Evolutionary conservation across 2,329 filamentous ascomycete species (phyloP).

Genomic region (Alternaria solani): DNA sequence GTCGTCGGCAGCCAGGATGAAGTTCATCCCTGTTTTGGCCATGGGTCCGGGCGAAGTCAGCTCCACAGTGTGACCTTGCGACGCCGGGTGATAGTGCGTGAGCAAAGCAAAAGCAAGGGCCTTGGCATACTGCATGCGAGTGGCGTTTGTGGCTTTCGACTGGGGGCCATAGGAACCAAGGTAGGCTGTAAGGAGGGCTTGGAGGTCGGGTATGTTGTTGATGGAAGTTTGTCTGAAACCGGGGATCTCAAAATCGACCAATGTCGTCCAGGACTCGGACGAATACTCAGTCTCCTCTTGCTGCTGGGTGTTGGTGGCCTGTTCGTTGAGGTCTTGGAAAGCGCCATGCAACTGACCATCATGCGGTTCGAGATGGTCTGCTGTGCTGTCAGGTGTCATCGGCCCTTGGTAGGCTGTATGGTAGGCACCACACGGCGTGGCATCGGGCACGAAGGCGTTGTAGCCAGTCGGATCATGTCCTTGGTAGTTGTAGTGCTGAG

Average conservation of each 20-base stretch:
- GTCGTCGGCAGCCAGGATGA: constrained; percentile 17
- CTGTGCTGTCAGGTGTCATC: neutral
- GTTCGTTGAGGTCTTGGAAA: neutral
- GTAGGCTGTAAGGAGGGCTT: constrained; percentile 22
- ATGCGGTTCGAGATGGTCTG: neutral
- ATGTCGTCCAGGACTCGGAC: neutral
- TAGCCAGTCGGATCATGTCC: neutral
- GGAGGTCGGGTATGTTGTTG: constrained; percentile 17
- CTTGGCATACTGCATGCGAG: constrained; percentile 29
- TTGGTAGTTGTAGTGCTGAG: neutral
- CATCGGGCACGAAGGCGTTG: neutral
- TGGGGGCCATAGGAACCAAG: constrained; percentile 12
- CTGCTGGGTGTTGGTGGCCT: neutral
- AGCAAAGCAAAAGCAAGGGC: constrained; percentile 28
- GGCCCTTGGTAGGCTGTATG: neutral
- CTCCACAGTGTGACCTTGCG: constrained; percentile 28
- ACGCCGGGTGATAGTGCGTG: constrained; percentile 33
- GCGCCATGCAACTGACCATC: neutral
- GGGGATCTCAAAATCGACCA: constrained; percentile 9
- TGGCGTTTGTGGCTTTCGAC: constrained; percentile 9
- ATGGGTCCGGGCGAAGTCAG: constrained; percentile 16
- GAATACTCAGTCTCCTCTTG: neutral
- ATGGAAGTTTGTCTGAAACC: constrained; percentile 12
- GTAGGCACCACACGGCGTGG: neutral
- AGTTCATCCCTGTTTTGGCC: constrained; percentile 22